phyloP scores from a whole-genome alignment of 192 early-diverging fungal genomes.

The Dispira simplex region DNA sequence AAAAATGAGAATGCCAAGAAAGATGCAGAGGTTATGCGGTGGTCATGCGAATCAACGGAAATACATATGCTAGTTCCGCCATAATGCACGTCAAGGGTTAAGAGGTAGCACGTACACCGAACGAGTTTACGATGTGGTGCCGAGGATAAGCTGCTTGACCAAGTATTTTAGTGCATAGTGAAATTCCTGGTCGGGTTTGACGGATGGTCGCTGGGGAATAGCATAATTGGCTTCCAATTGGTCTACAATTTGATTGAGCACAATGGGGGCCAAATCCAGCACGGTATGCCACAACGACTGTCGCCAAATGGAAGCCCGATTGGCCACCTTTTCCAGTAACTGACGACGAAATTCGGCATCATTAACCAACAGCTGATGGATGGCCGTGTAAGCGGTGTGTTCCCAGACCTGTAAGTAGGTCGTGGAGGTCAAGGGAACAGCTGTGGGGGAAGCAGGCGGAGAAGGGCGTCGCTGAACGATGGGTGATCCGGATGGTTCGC shows the following conservation, averaged over 20 bases:
- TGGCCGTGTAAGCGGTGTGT: background rate
- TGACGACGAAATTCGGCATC: background rate
- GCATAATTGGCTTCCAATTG: background rate
- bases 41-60: too few species aligned
- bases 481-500: background rate
- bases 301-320: conserved; percentile 1
- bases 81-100: too few species aligned
- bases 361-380: background rate
- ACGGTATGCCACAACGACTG: conserved; percentile 4
- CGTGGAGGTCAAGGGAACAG: background rate
- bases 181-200: conserved; percentile 6
- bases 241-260: background rate
- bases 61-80: too few species aligned
- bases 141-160: background rate
- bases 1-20: too few species aligned
- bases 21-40: too few species aligned
- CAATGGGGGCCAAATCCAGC: background rate
- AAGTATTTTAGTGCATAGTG: background rate
- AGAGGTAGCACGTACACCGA: too few species aligned
- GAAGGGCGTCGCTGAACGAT: background rate
- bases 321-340: background rate
- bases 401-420: background rate
- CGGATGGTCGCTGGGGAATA: background rate
- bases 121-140: background rate
- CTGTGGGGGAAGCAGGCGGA: background rate